Base-by-base conservation (phyloP, 2,329 filamentous ascomycete species). In the Didymella keratinophila region DNA sequence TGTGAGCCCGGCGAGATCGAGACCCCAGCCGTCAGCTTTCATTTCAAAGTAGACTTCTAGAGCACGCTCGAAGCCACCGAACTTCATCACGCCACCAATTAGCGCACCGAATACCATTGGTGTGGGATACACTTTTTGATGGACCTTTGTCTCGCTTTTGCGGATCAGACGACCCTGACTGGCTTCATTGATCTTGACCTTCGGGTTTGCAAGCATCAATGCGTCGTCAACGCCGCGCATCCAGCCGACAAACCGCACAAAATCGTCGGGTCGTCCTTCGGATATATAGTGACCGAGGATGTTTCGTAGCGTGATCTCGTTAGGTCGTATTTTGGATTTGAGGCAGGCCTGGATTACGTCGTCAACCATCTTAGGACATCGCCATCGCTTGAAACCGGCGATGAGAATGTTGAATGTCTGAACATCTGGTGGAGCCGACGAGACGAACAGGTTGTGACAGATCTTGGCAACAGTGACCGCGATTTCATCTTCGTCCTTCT, bases 351-450 rank as follows among this genome's bases (percentile, higher is more conserved):
- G 43, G 23, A 78, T 73, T 21, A 78, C 66, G 34, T 61, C 39
- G 32, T 73, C 63, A n/a, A 70, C 63, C 37, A 78, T 51, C 1
- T 62, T 51, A 11, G 56, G 58, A n/a, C 62, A 65, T 37, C 67
- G 58, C 65, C 70, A 74, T 32, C 67, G 64, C 46, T 62, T 65
- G 49, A 94, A 87, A n/a, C 85, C 84, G n/a, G 84, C 73, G 2
- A 94, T 83, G 25, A 95, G 81, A 12, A 83, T 82, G 69, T 93
- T 93, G 78, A 88, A 92, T 3, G 88, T 92, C 63, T 87, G 81
- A 34, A 90, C 83, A 61, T 86, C 86, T 0, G 90, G 89, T 0
- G 87, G 84, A 18, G 85, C 79, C 2, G 82, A 73, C 2, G 86
- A 87, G 3, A 86, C 78, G 16, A 92, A 81, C 3, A 95, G 78